phyloP scores from a whole-genome alignment of 2,329 filamentous ascomycete genomes.

The Diaporthe ilicicola region DNA sequence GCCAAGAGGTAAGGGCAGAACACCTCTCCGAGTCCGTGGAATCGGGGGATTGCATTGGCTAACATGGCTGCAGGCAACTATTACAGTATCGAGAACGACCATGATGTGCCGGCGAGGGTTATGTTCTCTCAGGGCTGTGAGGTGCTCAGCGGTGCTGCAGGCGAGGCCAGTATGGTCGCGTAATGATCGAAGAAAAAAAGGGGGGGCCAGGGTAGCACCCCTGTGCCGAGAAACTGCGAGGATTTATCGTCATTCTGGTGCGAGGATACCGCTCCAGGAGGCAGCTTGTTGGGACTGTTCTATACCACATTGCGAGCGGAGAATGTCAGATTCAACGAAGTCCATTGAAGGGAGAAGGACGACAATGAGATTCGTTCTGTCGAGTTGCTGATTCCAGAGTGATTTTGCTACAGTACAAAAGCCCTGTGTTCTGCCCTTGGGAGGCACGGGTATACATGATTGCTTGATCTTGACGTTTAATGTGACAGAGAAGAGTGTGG shows the following conservation, averaged over 20 bases:
- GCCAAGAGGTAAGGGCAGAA: slow-evolving; percentile 77
- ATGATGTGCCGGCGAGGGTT: slow-evolving; percentile 74
- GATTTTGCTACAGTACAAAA: background rate
- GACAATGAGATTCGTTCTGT: background rate
- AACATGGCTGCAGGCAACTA: slow-evolving; percentile 74
- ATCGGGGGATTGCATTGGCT: background rate
- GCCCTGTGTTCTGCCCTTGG: background rate
- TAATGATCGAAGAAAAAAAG: background rate
- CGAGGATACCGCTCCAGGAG: slow-evolving; percentile 7
- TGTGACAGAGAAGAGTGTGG: background rate
- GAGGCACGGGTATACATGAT: background rate
- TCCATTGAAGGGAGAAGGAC: slow-evolving; percentile 16
- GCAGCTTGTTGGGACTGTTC: background rate
- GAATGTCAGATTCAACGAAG: slow-evolving; percentile 3
- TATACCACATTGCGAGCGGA: slow-evolving; percentile 18
- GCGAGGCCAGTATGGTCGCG: slow-evolving; percentile 35
- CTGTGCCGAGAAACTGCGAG: background rate
- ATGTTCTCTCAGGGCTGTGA: slow-evolving; percentile 94
- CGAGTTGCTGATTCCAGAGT: background rate
- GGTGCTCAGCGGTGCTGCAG: slow-evolving; percentile 42
- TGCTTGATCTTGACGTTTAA: background rate
- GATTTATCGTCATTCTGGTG: background rate
- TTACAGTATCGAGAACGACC: slow-evolving; percentile 89
- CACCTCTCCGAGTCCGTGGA: background rate
- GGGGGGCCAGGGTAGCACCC: background rate